These are phyloP conservation scores for Psophocarpus tetragonolobus DNA, from an alignment of 306 rosid genomes.

Conservation along the genomic window DNA sequence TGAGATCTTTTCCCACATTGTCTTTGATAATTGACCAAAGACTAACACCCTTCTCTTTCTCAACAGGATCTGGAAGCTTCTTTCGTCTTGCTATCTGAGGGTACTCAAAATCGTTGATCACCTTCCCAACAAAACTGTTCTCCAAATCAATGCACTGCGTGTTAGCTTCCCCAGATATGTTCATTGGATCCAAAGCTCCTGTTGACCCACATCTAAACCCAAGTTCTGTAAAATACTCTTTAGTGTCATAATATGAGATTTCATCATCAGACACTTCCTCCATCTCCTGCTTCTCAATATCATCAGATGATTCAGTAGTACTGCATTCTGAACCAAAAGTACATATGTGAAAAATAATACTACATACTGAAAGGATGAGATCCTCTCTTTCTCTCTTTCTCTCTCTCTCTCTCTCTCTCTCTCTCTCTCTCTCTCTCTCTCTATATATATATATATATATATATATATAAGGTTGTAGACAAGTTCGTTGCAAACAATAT, in stretches of 20 bases:
- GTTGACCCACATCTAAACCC: constrained; percentile 50
- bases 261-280: constrained; percentile 94
- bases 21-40: constrained; percentile 98
- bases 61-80: constrained; percentile 88
- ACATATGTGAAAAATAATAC: constrained; percentile 20
- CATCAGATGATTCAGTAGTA: constrained; percentile 91
- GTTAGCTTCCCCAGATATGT: constrained; percentile 38
- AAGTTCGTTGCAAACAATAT: constrained; percentile 7
- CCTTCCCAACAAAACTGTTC: constrained; percentile 45
- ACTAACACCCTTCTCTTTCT: constrained; percentile 97
- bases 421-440: no score
- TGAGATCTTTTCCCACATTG: constrained; percentile 97
- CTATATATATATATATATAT: neutral
- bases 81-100: constrained; percentile 66
- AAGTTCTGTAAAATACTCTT: constrained; percentile 69
- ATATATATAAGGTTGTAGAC: constrained; percentile 18
- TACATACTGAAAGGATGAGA: constrained; percentile 11
- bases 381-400: no score
- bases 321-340: constrained; percentile 72
- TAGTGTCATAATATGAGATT: constrained; percentile 65
- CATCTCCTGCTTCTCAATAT: constrained; percentile 84
- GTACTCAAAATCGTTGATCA: constrained; percentile 35
- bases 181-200: constrained; percentile 40
- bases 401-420: no score
- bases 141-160: constrained; percentile 44